Conservation (phyloP, 257 asterid species). For the Solanum stenotomum region DNA sequence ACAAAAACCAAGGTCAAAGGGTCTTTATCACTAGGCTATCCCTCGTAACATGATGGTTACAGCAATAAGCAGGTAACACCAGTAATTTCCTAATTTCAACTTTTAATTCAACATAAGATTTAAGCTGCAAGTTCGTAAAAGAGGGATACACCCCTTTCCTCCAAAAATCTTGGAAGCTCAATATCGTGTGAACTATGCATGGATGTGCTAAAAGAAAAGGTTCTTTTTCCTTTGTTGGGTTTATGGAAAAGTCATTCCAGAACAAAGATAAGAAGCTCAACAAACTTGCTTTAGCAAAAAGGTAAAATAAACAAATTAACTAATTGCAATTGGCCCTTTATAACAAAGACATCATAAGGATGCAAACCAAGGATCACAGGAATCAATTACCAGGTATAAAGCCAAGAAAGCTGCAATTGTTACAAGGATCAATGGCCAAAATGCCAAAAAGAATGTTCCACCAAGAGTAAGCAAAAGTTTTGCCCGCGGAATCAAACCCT, state of each 20-base stretch:
- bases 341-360: background rate
- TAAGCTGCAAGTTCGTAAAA: background rate
- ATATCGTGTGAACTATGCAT: background rate
- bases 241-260: background rate
- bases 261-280: background rate
- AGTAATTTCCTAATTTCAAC: background rate
- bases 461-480: constrained; percentile 81
- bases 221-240: background rate
- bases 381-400: constrained; percentile 56
- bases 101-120: background rate
- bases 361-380: background rate
- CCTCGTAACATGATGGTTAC: background rate
- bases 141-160: background rate
- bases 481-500: constrained; percentile 95
- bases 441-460: constrained; percentile 75
- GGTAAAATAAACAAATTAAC: background rate
- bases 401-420: constrained; percentile 53
- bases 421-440: constrained; percentile 79
- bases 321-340: background rate
- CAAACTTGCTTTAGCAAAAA: background rate
- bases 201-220: background rate
- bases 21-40: background rate
- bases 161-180: background rate
- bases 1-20: background rate
- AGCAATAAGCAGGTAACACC: background rate